Evolutionary conservation across 352 stramenopile species (phyloP), one percentile per base, ranked within the genome.

Genomic region (Globisporangium ultimum): DNA sequence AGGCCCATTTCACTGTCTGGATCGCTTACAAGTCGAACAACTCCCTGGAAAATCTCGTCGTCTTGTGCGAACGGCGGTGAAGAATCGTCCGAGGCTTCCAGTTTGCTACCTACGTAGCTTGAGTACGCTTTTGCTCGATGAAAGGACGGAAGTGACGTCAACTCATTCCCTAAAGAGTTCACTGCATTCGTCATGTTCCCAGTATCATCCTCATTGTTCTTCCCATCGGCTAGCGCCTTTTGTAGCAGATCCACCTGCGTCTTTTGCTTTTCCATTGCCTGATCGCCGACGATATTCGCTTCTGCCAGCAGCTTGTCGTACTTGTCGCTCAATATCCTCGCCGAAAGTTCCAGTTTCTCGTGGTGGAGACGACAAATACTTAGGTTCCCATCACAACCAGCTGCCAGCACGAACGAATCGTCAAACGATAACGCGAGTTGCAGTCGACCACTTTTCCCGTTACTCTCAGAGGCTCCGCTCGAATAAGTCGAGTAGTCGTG

Each of bases 391-490:
- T 97, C 89, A 18, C 56, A 66, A 13, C 88, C 89, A 5, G 69
- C 74, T 22, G 76, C 74, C 15, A 97, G 28, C 1, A 93, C 62
- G 32, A 88, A 96, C 32, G 77, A 81, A 48, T 96, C 88, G 64
- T 97, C 89, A 36, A 88, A 97, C 14, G 81, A 94, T 38, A 91
- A 52, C n/a, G 74, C 70, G 13, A 85, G 62, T 10, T 68, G 64
- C 11, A 75, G 45, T 43, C 49, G 69, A 2, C 53, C 38, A n/a
- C 52, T 65, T 20, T 42, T 57, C 17, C 21, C 52, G 12, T 21
- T 22, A 0, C 10, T 15, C 21, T 56, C 50, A 22, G 36, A 12
- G n/a, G 15, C 17, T 28, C 49, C 41, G 41, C 34, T 70, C 2
- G 57, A 56, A 12, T 34, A 38, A 13, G 59, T 5, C 6, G 51